phyloP scores from a whole-genome alignment of 768 basidiomycete species.

The Infundibulicybe gibba region DNA sequence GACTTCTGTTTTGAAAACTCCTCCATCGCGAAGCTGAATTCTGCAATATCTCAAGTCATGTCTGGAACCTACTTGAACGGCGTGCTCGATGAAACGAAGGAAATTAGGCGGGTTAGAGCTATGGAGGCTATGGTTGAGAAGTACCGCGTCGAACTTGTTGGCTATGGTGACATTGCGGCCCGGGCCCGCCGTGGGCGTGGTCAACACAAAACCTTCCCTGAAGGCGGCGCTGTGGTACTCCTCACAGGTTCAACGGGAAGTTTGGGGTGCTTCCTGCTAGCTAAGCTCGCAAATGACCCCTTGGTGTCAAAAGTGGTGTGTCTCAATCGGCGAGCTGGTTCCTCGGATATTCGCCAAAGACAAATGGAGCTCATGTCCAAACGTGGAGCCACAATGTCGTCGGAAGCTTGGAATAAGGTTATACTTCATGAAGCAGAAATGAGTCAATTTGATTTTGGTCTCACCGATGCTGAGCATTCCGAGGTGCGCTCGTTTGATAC shows the following conservation, averaged over 20 bases:
- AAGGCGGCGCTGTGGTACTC: conserved; percentile 20
- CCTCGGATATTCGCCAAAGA: conserved; percentile 13
- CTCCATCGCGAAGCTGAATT: conserved; percentile 19
- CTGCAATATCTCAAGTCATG: conserved; percentile 16
- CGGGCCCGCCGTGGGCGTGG: conserved; percentile 8
- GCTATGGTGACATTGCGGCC: conserved; percentile 8
- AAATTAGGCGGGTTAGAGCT: conserved; percentile 13
- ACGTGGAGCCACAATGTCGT: conserved; percentile 20
- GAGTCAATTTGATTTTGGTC: conserved; percentile 19
- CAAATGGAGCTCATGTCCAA: conserved; percentile 26
- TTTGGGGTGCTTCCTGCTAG: conserved; percentile 28
- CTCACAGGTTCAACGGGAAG: conserved; percentile 36
- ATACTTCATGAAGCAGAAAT: conserved; percentile 21
- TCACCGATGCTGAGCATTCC: conserved; percentile 17
- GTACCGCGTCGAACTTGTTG: conserved; percentile 11
- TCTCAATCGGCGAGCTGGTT: conserved; percentile 19
- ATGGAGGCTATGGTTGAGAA: conserved; percentile 26
- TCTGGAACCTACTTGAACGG: conserved; percentile 5
- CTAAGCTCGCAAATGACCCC: conserved; percentile 20
- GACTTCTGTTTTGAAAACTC: conserved; percentile 28
- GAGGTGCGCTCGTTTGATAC: conserved; percentile 14
- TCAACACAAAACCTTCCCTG: conserved; percentile 3
- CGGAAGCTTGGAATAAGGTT: conserved; percentile 24
- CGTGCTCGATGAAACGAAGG: conserved; percentile 3
- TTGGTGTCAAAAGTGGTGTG: conserved; percentile 24